Percentiles rank a stretch among this genome's conserved stretches.
Evolutionary conservation across 306 rosid genomes (phyloP).

Genomic region (Herpetospermum pedunculosum): DNA sequence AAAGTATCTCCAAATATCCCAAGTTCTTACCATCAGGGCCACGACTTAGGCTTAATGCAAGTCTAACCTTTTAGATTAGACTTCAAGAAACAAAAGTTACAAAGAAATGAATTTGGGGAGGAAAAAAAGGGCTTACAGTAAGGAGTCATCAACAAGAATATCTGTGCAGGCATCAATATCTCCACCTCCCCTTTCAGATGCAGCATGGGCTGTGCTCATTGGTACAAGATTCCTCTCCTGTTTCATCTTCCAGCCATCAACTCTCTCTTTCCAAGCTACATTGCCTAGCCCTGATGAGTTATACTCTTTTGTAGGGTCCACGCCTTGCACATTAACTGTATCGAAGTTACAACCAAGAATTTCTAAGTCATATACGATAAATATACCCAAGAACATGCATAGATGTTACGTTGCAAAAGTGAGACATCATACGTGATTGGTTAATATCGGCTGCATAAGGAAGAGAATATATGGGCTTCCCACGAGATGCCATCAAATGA

Average conservation of each 20-base stretch:
- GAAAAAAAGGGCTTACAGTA: conserved; percentile 48
- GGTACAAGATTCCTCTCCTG: conserved; percentile 75
- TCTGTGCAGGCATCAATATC: conserved; percentile 95
- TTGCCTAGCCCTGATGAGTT: conserved; percentile 61
- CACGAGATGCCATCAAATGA: conserved; percentile 75
- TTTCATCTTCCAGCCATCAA: conserved; percentile 99
- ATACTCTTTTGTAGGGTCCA: conserved; percentile 49
- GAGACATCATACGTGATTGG: conserved; percentile 55
- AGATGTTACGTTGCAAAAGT: neutral
- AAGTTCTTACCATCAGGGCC: neutral
- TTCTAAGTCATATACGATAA: conserved; percentile 18
- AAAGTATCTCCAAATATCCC: neutral
- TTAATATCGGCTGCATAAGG: conserved; percentile 57
- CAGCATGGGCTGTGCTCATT: conserved; percentile 83
- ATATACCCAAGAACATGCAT: conserved; percentile 2
- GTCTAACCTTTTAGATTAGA: neutral
- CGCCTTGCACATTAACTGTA: conserved; percentile 67
- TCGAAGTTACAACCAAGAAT: conserved; percentile 9
- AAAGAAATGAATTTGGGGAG: neutral
- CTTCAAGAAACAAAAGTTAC: conserved; percentile 8
- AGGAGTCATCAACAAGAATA: conserved; percentile 74
- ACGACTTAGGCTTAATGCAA: neutral
- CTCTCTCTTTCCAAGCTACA: conserved; percentile 99
- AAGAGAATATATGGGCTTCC: conserved; percentile 58
- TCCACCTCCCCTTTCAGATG: conserved; percentile 88